Evolutionary conservation across 805 yeast species (phyloP).

Genomic region (Kuraishia ogatae): DNA sequence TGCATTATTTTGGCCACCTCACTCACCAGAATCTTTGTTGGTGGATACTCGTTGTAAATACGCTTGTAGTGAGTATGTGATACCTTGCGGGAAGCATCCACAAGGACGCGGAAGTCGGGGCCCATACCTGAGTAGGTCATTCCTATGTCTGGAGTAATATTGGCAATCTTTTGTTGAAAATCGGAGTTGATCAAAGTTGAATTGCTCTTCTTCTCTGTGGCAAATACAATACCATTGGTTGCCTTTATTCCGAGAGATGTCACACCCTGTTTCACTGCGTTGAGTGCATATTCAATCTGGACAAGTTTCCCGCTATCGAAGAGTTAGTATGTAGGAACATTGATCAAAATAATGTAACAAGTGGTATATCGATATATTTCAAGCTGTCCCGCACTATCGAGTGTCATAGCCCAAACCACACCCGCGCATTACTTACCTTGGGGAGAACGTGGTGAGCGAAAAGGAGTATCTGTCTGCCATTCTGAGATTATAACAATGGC

Average conservation of each 20-base stretch:
- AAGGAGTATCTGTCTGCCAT: conserved; percentile 99
- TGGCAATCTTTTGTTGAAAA: conserved; percentile 67
- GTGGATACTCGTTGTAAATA: conserved; percentile 94
- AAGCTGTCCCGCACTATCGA: too few species aligned
- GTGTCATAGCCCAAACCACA: too few species aligned
- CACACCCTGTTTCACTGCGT: conserved; percentile 97
- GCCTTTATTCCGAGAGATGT: conserved; percentile 92
- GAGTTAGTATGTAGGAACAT: conserved; percentile 2
- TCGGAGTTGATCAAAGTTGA: conserved; percentile 72
- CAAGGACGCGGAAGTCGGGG: conserved; percentile 92
- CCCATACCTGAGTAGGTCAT: conserved; percentile 99
- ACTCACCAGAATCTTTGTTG: conserved; percentile 86
- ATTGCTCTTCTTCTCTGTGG: conserved; percentile 88
- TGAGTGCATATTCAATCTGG: conserved; percentile 95
- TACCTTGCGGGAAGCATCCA: conserved; percentile 87
- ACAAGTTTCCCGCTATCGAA: conserved; percentile 80
- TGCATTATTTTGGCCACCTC: conserved; percentile 96
- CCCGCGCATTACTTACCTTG: conserved; percentile 50
- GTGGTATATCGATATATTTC: not conserved
- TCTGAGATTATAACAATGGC: not conserved
- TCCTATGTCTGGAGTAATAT: conserved; percentile 91
- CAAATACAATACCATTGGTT: conserved; percentile 91
- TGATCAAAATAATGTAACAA: not conserved
- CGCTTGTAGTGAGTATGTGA: conserved; percentile 92
- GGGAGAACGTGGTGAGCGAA: conserved; percentile 95